Evolutionary conservation across 345 rosid genomes (phyloP).

Genomic region (Stellera chamaejasme): DNA sequence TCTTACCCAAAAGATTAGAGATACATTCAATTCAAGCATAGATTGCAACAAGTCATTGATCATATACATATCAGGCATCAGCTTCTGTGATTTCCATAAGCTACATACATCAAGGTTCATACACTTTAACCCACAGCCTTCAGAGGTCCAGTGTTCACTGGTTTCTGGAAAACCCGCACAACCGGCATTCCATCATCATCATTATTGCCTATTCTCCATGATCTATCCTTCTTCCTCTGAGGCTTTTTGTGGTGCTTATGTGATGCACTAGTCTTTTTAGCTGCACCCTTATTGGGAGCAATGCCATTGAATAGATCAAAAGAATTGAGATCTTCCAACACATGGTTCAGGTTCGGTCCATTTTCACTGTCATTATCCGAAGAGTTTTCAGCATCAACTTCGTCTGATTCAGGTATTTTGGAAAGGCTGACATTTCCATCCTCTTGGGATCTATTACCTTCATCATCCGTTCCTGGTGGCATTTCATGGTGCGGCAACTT

Average conservation of each 20-base stretch:
- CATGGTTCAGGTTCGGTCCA: constrained; percentile 36
- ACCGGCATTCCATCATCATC: constrained; percentile 72
- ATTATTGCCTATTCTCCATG: constrained; percentile 62
- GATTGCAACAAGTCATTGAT: too few species aligned
- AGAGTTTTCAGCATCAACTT: constrained; percentile 33
- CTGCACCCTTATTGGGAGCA: constrained; percentile 29
- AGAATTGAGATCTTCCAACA: constrained; percentile 63
- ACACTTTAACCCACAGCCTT: constrained; percentile 1
- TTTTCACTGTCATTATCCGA: constrained; percentile 13
- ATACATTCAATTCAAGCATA: too few species aligned
- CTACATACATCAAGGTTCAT: too few species aligned
- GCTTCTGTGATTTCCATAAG: too few species aligned
- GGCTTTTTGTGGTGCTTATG: constrained; percentile 76
- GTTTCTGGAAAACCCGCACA: constrained; percentile 53
- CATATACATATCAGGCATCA: too few species aligned
- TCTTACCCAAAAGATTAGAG: too few species aligned
- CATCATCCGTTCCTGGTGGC: constrained; percentile 53
- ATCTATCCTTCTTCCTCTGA: constrained; percentile 51
- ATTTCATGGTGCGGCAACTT: constrained; percentile 68
- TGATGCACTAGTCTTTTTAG: constrained; percentile 41
- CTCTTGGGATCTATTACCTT: constrained; percentile 22
- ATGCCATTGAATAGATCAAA: constrained; percentile 73
- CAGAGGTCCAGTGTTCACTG: constrained; percentile 42
- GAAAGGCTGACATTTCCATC: constrained; percentile 15
- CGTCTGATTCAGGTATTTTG: constrained; percentile 28